A percentile compares a stretch with the other conserved stretches of the same genome.
Evolutionary conservation across 148 eudicot genomes (phyloP).

Genomic region (Polygonum maritimum): DNA sequence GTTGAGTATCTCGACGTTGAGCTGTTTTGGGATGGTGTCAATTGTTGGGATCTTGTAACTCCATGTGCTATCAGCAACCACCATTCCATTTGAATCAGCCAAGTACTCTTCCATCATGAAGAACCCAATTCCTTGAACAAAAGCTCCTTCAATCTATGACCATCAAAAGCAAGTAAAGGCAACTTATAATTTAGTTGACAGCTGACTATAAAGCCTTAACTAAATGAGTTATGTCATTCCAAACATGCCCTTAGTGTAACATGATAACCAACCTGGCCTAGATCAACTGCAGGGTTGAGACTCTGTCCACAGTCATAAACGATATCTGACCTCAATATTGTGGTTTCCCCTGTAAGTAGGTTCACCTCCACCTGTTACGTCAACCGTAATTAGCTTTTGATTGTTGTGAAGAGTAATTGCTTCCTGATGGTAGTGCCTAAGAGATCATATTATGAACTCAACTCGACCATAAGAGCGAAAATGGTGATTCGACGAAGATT

Average conservation of each 20-base stretch:
- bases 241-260: background rate
- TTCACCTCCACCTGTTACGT: constrained; percentile 68
- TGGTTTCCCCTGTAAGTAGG: constrained; percentile 80
- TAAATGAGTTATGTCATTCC: too few species aligned
- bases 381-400: background rate
- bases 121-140: constrained; percentile 88
- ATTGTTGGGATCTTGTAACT: constrained; percentile 83
- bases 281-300: constrained; percentile 92
- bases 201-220: background rate
- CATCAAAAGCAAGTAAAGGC: background rate
- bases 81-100: constrained; percentile 56
- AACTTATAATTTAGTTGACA: background rate
- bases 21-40: constrained; percentile 66
- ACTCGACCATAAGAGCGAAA: background rate
- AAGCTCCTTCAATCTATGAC: constrained; percentile 80
- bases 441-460: background rate
- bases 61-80: constrained; percentile 61
- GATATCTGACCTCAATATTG: constrained; percentile 62
- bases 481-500: background rate
- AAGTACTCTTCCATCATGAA: constrained; percentile 78
- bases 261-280: constrained; percentile 66
- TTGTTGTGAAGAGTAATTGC: background rate
- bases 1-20: constrained; percentile 67
- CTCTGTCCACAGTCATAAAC: constrained; percentile 93
- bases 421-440: background rate